Base-by-base conservation (phyloP, 2,329 filamentous ascomycete genomes). In the Allantophomopsis lycopodina region DNA sequence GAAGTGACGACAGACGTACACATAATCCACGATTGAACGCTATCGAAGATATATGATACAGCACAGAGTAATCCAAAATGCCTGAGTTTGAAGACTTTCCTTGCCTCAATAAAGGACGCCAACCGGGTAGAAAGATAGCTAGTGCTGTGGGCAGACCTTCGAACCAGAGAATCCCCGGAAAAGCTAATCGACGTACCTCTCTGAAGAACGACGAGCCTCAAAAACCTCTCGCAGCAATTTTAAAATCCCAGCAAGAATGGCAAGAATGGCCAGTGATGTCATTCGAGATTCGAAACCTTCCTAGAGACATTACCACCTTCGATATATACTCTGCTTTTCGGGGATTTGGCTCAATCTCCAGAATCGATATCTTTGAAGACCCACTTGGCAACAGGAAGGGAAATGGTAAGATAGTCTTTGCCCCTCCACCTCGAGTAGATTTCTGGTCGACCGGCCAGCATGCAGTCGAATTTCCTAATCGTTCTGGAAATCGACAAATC, bases 301-400 rank as follows among this genome's bases (percentile, higher is more conserved):
- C 63, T 0, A 10, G 28, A 0, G 48, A 55, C 7, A 54, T 61
- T 0, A 64, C 59, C 0, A 58, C 63, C 0, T 55, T 52, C 18
- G 57, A 67, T 13, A 51, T 84, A 2, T 74, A 68, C 54, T 50
- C 61, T 2, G 65, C 65, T 14, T 72, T 85, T 44, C 54, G 58
- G 2, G 43, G 48, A 0, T 61, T 74, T 42, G 76, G 78, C 1
- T 59, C 58, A 5, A 64, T 84, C 11, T 56, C 56, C 3, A 68
- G 59, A 30, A 71, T 83, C 30, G 72, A 80, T 12, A 60, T 82
- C 1, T 67, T 62, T 37, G 65, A 71, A 36, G 51, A 60, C 37
- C 43, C 47, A 5, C 45, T 58, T 21, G 59, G 69, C n/a, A 42
- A 58, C 18, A 51, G 58, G 40, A 56, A 56, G 23, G 58, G 60